These are phyloP conservation scores for Salix udensis DNA, from an alignment of 345 rosid genomes.

Conservation along the genomic window DNA sequence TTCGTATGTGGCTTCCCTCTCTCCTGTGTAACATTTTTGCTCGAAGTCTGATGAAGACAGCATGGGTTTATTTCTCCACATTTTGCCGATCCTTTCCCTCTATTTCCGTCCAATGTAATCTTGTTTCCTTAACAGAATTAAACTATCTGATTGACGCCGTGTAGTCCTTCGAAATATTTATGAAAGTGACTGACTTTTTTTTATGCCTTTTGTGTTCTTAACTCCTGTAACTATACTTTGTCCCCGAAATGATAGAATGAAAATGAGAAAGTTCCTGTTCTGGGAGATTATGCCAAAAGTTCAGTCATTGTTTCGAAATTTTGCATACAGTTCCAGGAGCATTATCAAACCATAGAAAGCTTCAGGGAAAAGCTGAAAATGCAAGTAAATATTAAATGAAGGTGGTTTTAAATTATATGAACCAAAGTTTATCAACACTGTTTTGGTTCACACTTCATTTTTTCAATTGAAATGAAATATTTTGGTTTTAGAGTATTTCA, in stretches of 20 bases:
- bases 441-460: too few species aligned
- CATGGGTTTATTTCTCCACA: neutral
- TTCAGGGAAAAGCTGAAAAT: neutral
- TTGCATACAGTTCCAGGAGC: neutral
- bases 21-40: slow-evolving; percentile 40
- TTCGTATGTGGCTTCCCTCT: slow-evolving; percentile 56
- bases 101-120: neutral
- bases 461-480: too few species aligned
- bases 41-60: neutral
- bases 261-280: neutral
- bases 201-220: neutral
- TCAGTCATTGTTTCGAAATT: neutral
- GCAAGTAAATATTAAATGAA: too few species aligned
- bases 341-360: neutral
- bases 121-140: neutral
- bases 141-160: neutral
- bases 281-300: neutral
- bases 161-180: neutral
- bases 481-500: too few species aligned
- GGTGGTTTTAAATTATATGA: neutral
- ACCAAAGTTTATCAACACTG: neutral
- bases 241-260: too few species aligned
- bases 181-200: too few species aligned
- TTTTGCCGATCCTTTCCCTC: neutral
- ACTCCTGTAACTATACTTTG: neutral